Evolutionary conservation across 768 basidiomycete species (phyloP).

Genomic region (Podaxis pistillaris): DNA sequence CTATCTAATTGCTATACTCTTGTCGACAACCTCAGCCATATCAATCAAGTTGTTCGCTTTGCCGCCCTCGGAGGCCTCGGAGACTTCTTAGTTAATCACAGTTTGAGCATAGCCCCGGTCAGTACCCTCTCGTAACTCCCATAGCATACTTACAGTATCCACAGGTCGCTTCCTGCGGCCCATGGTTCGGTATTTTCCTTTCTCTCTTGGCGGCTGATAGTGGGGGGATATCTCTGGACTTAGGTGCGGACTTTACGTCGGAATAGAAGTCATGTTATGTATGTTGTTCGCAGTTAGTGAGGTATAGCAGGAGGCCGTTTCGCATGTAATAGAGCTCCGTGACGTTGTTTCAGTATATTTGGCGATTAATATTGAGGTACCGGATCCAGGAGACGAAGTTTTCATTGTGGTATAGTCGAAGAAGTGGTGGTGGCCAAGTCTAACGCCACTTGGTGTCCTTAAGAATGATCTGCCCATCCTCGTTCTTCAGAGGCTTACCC

Average conservation of each 20-base stretch:
- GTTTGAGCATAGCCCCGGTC: neutral
- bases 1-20: neutral
- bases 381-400: neutral
- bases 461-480: constrained; percentile 5
- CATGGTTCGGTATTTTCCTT: neutral
- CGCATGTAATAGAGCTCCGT: neutral
- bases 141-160: neutral
- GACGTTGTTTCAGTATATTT: neutral
- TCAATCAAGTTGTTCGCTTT: neutral
- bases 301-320: neutral
- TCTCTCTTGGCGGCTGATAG: neutral
- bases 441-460: constrained; percentile 10
- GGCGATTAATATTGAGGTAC: neutral
- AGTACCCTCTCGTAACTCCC: neutral
- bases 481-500: neutral
- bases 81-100: neutral
- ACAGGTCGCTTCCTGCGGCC: neutral
- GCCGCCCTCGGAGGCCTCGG: neutral
- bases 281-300: neutral
- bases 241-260: constrained; percentile 4
- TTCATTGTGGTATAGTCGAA: neutral
- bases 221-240: neutral
- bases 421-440: neutral
- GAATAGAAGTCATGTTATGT: neutral
- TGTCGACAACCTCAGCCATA: neutral